phyloP scores from a whole-genome alignment of 2,329 filamentous ascomycete genomes.

The Aspergillus arachidicola region DNA sequence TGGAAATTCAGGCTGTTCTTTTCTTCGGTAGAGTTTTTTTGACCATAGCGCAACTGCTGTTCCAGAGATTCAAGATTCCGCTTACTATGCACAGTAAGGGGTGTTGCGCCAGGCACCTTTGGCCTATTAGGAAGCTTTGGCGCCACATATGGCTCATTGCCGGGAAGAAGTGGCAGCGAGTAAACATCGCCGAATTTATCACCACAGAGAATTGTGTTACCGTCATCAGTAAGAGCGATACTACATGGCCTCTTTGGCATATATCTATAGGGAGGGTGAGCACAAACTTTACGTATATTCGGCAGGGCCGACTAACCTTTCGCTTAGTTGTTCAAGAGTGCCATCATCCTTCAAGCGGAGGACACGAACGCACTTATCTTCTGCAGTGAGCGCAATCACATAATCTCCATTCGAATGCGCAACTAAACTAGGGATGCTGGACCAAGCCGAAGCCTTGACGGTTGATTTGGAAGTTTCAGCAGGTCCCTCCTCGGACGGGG shows the following conservation, averaged over 20 bases:
- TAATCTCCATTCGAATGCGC: slow-evolving; percentile 66
- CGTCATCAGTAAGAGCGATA: slow-evolving; percentile 69
- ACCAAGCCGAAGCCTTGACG: slow-evolving; percentile 35
- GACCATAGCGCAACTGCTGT: slow-evolving; percentile 56
- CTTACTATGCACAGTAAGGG: slow-evolving; percentile 63
- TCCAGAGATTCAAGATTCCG: slow-evolving; percentile 61
- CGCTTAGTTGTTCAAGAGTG: slow-evolving; percentile 67
- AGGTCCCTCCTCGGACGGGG: slow-evolving; percentile 27
- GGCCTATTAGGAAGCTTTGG: slow-evolving; percentile 30
- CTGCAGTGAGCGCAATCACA: slow-evolving; percentile 77
- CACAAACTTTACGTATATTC: not conserved
- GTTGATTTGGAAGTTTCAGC: slow-evolving; percentile 15
- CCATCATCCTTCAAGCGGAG: slow-evolving; percentile 69
- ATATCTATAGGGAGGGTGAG: slow-evolving; percentile 50
- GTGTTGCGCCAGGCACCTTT: slow-evolving; percentile 57
- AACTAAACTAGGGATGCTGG: slow-evolving; percentile 70
- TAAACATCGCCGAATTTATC: slow-evolving; percentile 99
- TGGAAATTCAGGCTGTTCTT: slow-evolving; percentile 64
- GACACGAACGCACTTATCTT: slow-evolving; percentile 88
- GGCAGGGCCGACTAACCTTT: slow-evolving; percentile 58
- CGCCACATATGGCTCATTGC: slow-evolving; percentile 37
- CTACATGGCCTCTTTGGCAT: slow-evolving; percentile 92
- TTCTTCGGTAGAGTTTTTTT: slow-evolving; percentile 44
- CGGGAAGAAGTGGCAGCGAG: slow-evolving; percentile 70
- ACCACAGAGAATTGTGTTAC: slow-evolving; percentile 73